Evolutionary conservation across 2,329 filamentous ascomycete species (phyloP).

Genomic region (Aspergillaceae sp.): DNA sequence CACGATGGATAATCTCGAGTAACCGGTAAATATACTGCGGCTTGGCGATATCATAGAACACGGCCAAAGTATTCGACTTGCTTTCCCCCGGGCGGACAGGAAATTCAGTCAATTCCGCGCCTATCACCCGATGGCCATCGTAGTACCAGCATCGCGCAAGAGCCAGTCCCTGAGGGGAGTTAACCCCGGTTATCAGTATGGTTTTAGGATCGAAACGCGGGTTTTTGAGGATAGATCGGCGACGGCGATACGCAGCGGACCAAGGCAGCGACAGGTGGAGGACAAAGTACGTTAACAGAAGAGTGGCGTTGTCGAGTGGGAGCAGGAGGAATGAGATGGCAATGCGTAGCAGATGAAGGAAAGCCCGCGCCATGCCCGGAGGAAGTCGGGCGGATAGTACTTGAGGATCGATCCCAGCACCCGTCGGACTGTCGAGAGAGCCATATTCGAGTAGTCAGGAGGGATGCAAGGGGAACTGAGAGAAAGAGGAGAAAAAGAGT

Average conservation of each 20-base stretch:
- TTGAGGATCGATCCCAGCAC: slow-evolving; percentile 7
- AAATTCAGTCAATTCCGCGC: slow-evolving; percentile 53
- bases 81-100: slow-evolving; percentile 46
- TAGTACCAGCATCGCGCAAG: slow-evolving; percentile 58
- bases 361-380: slow-evolving; percentile 7
- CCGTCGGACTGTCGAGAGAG: slow-evolving; percentile 12
- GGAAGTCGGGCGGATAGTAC: slow-evolving; percentile 4
- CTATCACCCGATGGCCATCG: slow-evolving; percentile 61
- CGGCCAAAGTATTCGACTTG: slow-evolving; percentile 48
- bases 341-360: slow-evolving; percentile 20
- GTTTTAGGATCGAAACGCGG: slow-evolving; percentile 41
- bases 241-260: slow-evolving; percentile 11
- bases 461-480: not conserved
- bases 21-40: slow-evolving; percentile 50
- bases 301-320: slow-evolving; percentile 42
- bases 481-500: not conserved
- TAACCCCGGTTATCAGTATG: slow-evolving; percentile 63
- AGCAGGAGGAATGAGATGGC: slow-evolving; percentile 27
- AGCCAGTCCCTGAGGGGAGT: slow-evolving; percentile 61
- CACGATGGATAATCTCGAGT: slow-evolving; percentile 49
- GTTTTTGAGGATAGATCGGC: slow-evolving; percentile 18
- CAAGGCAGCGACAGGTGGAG: slow-evolving; percentile 19
- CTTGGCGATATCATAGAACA: slow-evolving; percentile 46
- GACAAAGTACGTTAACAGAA: slow-evolving; percentile 30
- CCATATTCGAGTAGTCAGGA: slow-evolving; percentile 7